Percentiles rank a stretch among this genome's conserved stretches.
Conservation (phyloP, 305 asterid species). For the Solanum hybrid region DNA sequence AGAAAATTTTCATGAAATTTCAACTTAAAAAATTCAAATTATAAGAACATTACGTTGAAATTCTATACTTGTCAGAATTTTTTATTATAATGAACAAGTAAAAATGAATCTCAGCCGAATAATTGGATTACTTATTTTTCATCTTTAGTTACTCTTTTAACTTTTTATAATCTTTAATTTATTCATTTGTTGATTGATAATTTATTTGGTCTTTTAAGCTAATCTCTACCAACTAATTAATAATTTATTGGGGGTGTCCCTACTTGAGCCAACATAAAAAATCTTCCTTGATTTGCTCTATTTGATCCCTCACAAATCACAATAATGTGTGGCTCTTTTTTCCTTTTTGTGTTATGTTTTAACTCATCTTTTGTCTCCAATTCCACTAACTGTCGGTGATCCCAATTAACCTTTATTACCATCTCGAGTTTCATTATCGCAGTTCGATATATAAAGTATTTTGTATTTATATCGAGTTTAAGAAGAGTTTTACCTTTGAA, state of each 20-base stretch:
- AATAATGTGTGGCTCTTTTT: neutral
- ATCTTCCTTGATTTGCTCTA: constrained; percentile 5
- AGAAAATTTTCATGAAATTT: neutral
- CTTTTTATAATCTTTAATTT: neutral
- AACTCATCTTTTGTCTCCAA: neutral
- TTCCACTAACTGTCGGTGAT: neutral
- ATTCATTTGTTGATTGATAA: neutral
- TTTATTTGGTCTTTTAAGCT: neutral
- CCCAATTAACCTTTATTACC: neutral
- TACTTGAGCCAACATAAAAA: constrained; percentile 19
- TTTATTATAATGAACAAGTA: too few relatives aligned
- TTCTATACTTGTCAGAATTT: too few relatives aligned
- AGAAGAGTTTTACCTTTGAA: too few relatives aligned
- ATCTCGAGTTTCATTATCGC: neutral
- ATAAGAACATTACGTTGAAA: neutral
- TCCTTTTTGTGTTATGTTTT: neutral
- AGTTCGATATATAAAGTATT: too few relatives aligned
- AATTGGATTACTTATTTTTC: neutral
- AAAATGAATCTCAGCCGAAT: rapidly evolving
- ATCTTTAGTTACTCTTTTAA: neutral
- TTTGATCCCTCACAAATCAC: neutral
- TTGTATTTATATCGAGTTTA: neutral
- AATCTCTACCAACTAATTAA: constrained; percentile 21
- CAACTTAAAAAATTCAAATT: neutral
- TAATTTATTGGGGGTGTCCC: constrained; percentile 24